Conservation (phyloP, 73 alveolate genomes). For the Vitrella brassicaformis region DNA sequence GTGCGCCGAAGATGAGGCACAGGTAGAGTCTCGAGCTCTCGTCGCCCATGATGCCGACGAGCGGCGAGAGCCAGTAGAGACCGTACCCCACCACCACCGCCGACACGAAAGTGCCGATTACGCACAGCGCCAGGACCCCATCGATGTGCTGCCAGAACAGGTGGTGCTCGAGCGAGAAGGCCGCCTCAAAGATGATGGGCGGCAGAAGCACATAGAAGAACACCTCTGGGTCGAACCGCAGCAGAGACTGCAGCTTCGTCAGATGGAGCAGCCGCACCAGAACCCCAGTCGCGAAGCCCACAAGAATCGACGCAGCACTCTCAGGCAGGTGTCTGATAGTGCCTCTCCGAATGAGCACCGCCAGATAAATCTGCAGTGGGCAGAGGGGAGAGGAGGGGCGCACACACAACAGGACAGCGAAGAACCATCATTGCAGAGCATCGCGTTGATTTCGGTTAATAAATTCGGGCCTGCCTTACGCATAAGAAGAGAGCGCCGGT, state of each 20-base stretch:
- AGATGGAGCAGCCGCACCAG: background rate
- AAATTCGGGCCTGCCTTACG: too few relatives aligned
- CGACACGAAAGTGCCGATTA: slow-evolving; percentile 26
- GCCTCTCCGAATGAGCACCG: too few relatives aligned
- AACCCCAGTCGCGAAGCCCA: background rate
- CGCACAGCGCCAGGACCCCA: slow-evolving; percentile 7
- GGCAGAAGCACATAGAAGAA: slow-evolving; percentile 31
- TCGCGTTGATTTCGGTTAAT: too few relatives aligned
- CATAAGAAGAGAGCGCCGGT: too few relatives aligned
- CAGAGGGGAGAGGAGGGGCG: too few relatives aligned
- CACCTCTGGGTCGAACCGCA: slow-evolving; percentile 27
- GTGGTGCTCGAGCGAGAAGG: slow-evolving; percentile 15
- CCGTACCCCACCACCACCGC: slow-evolving; percentile 11
- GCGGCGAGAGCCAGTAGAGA: too few relatives aligned
- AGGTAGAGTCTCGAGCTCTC: too few relatives aligned
- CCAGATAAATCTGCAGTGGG: too few relatives aligned
- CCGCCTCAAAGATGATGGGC: slow-evolving; percentile 42
- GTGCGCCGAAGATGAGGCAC: slow-evolving; percentile 21
- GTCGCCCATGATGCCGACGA: too few relatives aligned
- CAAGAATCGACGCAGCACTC: background rate
- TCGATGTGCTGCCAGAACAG: slow-evolving; percentile 5
- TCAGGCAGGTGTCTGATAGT: background rate
- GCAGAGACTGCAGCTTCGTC: background rate
- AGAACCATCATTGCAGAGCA: too few relatives aligned
- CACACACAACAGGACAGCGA: too few relatives aligned